These are phyloP conservation scores for Paracamarosporium sp. DNA, from an alignment of 2,329 filamentous ascomycete genomes.

Conservation along the genomic window DNA sequence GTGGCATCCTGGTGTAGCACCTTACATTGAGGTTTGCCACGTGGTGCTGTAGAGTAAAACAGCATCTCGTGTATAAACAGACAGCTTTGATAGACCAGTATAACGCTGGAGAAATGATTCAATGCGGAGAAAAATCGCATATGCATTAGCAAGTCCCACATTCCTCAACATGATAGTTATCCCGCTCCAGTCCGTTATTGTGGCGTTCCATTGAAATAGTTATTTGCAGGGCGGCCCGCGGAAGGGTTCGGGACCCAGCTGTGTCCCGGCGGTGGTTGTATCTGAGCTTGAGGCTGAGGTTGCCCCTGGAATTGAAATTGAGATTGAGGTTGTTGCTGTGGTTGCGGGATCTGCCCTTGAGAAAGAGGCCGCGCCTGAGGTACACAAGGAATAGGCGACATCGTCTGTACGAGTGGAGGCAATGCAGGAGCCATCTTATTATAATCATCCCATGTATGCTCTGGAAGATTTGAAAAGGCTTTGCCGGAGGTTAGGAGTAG, in stretches of 20 bases:
- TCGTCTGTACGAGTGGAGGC: conserved; percentile 26
- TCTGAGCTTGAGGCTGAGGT: not conserved
- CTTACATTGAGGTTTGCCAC: too few relatives aligned
- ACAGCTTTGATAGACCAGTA: too few relatives aligned
- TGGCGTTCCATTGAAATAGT: not conserved
- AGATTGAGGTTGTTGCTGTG: not conserved
- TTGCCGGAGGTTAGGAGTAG: conserved; percentile 35
- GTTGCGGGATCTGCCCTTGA: not conserved
- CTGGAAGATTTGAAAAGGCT: conserved; percentile 40
- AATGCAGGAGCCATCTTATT: conserved; percentile 36
- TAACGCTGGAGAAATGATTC: too few relatives aligned
- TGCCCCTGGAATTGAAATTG: not conserved
- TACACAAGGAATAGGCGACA: conserved; percentile 31
- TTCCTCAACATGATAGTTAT: not conserved
- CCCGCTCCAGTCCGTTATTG: not conserved
- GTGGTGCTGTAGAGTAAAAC: too few relatives aligned
- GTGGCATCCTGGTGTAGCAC: too few relatives aligned
- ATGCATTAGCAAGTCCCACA: not conserved
- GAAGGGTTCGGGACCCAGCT: not conserved
- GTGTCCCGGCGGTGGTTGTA: not conserved
- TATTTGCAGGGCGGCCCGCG: not conserved
- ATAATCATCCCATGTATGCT: conserved; percentile 41
- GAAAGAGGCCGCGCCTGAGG: conserved; percentile 15
- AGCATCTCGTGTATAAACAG: too few relatives aligned
- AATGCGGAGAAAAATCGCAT: too few relatives aligned